Conservation (phyloP, 352 stramenopile genomes). For the Pythium rhizo-oryzae region DNA sequence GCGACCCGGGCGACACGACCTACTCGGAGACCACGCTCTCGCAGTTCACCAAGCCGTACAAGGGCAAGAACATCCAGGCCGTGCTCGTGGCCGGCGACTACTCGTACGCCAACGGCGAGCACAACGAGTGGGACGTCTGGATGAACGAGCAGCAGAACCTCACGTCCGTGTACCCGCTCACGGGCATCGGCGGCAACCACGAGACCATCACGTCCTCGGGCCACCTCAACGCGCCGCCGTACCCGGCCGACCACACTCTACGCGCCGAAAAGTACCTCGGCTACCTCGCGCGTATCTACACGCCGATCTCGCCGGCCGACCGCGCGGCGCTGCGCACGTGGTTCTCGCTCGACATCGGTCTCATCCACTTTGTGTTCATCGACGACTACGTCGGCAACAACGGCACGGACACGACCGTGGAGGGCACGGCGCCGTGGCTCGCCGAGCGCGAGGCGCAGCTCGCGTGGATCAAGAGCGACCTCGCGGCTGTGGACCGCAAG, state of each 20-base stretch:
- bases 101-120: constrained; percentile 16
- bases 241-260: neutral
- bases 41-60: constrained; percentile 10
- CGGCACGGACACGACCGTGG: constrained; percentile 9
- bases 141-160: constrained; percentile 14
- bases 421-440: constrained; percentile 12
- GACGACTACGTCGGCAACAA: constrained; percentile 17
- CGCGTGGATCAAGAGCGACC: constrained; percentile 15
- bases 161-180: constrained; percentile 12
- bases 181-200: constrained; percentile 18
- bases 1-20: constrained; percentile 14
- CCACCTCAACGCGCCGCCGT: constrained; percentile 6
- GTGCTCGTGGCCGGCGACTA: constrained; percentile 11
- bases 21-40: constrained; percentile 15
- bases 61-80: constrained; percentile 13
- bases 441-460: constrained; percentile 15
- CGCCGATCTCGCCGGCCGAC: constrained; percentile 4
- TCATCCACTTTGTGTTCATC: constrained; percentile 19
- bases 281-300: constrained; percentile 14
- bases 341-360: constrained; percentile 15
- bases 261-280: constrained; percentile 16
- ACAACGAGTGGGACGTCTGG: constrained; percentile 17
- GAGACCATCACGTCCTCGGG: constrained; percentile 10
- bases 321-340: constrained; percentile 7
- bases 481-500: constrained; percentile 9